Evolutionary conservation across 495 filamentous ascomycete species (phyloP), one percentile per base, ranked within the genome.

Genomic region (Aspergillus conjunctus): DNA sequence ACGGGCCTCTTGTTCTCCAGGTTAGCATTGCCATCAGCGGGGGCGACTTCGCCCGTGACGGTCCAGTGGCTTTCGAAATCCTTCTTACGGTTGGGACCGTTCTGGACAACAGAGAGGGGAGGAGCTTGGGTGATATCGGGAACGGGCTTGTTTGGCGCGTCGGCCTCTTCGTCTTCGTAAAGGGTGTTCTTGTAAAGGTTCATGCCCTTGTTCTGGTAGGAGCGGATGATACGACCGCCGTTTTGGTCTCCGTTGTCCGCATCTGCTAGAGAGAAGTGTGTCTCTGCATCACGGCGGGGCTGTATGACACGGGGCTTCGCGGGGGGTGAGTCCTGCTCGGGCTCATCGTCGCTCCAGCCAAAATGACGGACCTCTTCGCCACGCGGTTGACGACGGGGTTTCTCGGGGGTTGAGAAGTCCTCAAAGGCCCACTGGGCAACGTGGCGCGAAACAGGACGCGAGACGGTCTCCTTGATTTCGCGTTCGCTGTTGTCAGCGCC

Each of bases 361-460:
- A 89, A 96, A 67, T 92, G 87, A 39, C 86, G 83, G 17, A 85
- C 75, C 58, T 87, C 80, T 49, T 85, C 82, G 30, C 79, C 67
- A 22, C 75, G 78, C 17, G 68, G 22, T 41, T 70, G 79, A 58
- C 85, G 81, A 31, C 82, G 79, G 11, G 79, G 75, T 74, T 95
- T 96, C 62, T 87, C 79, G 0, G 94, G 93, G 4, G 92, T 93
- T 18, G 75, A 74, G 66, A 93, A 93, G 71, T 95, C 91, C 46
- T 90, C 88, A 73, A 96, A 96, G 46, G 86, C 86, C 92, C 92
- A 96, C 53, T 88, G 84, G 44, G 82, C 82, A 30, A 74, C 73
- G 68, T 90, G 84, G 74, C 89, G 91, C 46, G 81, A 80, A 67
- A 82, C 83, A 26, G 76, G 73, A 4, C 74, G 76, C 11, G 71